Base-by-base conservation (phyloP, 116 monocot species). In the Zostera marina region DNA sequence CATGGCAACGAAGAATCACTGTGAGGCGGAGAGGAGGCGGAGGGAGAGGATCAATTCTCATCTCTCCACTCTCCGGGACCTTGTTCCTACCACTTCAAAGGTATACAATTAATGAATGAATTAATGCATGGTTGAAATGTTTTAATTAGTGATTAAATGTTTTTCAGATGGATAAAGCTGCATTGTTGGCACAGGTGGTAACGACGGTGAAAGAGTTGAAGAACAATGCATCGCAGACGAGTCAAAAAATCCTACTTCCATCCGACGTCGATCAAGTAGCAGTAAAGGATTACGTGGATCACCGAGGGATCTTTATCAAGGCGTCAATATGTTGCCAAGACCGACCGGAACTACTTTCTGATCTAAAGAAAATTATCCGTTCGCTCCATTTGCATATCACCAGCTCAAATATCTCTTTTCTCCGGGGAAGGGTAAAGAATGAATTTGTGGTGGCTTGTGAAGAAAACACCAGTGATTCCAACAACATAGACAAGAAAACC, bases 121-220 rank as follows among this genome's bases (percentile, higher is more conserved):
- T n/a, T n/a, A n/a, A n/a, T n/a, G n/a, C n/a, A n/a, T n/a, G n/a
- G n/a, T n/a, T n/a, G n/a, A n/a, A n/a, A n/a, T n/a, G n/a, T n/a
- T n/a, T n/a, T n/a, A n/a, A n/a, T n/a, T n/a, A n/a, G n/a, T 41
- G 9, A 15, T 53, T 69, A 71, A n/a, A n/a, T n/a, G n/a, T n/a
- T n/a, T n/a, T n/a, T n/a, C 71, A 70, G 76, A 48, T 87, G 68
- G 93, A 93, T 64, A 88, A 93, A 70, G 93, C 93, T 22, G 77
- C 81, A 15, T 55, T 88, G 56, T 79, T 93, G 22, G 77, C 81
- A 7, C 74, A 88, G 68, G 93, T 84, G 55, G 77, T 93, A 51
- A 67, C 38, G 26, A 74, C 84, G 14, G 76, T 88, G 17, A 84
- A 84, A 64, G 71, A 66, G 25, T 66, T 92, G 41, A 87, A 84